phyloP scores from a whole-genome alignment of 768 basidiomycete genomes.

The Lentinula detonsa region DNA sequence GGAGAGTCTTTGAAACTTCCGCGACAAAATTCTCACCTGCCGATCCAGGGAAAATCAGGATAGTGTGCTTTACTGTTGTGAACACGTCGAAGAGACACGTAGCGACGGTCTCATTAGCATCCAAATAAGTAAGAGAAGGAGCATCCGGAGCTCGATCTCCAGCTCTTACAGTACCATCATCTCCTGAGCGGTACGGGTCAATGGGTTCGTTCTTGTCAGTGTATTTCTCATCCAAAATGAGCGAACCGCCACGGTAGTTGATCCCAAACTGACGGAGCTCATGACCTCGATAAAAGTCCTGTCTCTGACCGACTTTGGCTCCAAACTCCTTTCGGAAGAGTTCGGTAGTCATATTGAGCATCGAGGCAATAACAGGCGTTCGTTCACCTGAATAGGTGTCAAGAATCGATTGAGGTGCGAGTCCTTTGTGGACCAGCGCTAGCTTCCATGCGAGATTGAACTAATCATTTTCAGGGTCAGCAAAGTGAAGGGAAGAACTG shows the following conservation, averaged over 20 bases:
- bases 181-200: conserved; percentile 10
- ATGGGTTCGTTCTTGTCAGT: conserved; percentile 6
- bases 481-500: background rate
- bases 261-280: conserved; percentile 32
- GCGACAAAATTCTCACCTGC: background rate
- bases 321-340: conserved; percentile 19
- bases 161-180: conserved; percentile 15
- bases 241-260: conserved; percentile 37
- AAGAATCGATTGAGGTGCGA: conserved; percentile 29
- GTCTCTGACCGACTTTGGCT: background rate
- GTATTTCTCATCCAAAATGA: conserved; percentile 27
- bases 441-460: conserved; percentile 42
- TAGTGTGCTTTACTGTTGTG: conserved; percentile 19
- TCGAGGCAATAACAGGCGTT: conserved; percentile 37
- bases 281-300: conserved; percentile 1
- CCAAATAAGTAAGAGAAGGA: conserved; percentile 15
- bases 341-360: conserved; percentile 33
- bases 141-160: conserved; percentile 33
- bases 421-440: conserved; percentile 30
- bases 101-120: background rate
- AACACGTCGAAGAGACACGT: conserved; percentile 22
- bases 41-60: conserved; percentile 20
- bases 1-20: background rate
- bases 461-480: conserved; percentile 12
- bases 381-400: conserved; percentile 38